phyloP scores from a whole-genome alignment of 176 grass and related monocot species.

The Guadua angustifolia region DNA sequence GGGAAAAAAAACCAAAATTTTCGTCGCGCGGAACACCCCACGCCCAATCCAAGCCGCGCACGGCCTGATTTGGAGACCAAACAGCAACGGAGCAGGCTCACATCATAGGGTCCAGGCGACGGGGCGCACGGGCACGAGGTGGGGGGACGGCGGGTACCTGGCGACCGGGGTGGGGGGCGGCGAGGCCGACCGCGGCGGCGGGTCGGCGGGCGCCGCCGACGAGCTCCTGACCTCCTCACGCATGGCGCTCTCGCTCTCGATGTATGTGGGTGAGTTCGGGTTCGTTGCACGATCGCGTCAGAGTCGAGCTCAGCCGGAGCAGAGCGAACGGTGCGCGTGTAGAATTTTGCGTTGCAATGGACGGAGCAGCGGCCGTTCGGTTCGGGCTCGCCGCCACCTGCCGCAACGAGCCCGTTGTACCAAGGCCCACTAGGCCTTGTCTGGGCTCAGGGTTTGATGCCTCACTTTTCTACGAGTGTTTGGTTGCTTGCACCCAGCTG shows the following conservation, averaged over 20 bases:
- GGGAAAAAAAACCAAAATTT: not conserved
- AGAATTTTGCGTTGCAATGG: not conserved
- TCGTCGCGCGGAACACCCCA: not conserved
- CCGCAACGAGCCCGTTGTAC: too few relatives aligned
- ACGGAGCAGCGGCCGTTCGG: too few relatives aligned
- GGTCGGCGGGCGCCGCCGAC: constrained; percentile 70
- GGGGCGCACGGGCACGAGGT: not conserved
- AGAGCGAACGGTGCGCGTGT: not conserved
- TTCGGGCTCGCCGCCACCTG: too few relatives aligned
- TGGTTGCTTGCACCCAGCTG: too few relatives aligned
- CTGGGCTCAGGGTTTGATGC: too few relatives aligned
- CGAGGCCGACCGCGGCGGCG: constrained; percentile 69
- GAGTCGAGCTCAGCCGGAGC: not conserved
- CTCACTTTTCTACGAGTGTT: too few relatives aligned
- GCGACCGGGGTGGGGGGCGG: constrained; percentile 77
- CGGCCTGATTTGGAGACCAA: constrained; percentile 25
- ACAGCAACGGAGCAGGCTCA: not conserved
- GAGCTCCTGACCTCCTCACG: constrained; percentile 94
- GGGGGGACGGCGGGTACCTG: constrained; percentile 46
- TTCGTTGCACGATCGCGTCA: not conserved
- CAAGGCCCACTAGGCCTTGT: too few relatives aligned
- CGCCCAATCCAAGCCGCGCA: not conserved
- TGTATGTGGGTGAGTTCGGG: not conserved
- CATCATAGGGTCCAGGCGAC: not conserved
- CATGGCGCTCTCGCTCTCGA: constrained; percentile 50